A percentile compares a stretch with the other conserved stretches of the same genome.
Evolutionary conservation across 2,329 filamentous ascomycete species (phyloP).

Genomic region (Hortaea werneckii): DNA sequence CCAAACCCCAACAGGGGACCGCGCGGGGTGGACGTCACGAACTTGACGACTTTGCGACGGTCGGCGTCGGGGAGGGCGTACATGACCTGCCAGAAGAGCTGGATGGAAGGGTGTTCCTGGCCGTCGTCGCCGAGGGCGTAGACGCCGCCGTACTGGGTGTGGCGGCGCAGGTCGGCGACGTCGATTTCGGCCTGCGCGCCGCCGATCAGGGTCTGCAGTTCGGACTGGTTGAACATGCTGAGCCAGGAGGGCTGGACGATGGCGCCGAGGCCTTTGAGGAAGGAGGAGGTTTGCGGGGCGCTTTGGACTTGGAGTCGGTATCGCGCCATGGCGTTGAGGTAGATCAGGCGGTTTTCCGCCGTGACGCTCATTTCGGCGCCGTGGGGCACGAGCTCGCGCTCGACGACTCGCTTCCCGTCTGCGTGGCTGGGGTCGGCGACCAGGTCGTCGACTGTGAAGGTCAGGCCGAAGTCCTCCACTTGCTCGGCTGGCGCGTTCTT

Average conservation of each 20-base stretch:
- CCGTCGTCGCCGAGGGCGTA: slow-evolving; percentile 86
- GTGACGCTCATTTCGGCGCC: slow-evolving; percentile 73
- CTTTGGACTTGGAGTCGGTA: slow-evolving; percentile 79
- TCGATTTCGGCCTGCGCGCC: slow-evolving; percentile 75
- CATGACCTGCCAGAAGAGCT: slow-evolving; percentile 89
- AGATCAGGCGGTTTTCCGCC: slow-evolving; percentile 86
- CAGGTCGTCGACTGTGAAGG: slow-evolving; percentile 79
- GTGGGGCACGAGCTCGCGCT: slow-evolving; percentile 63
- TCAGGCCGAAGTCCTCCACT: slow-evolving; percentile 64
- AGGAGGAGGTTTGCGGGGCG: slow-evolving; percentile 70
- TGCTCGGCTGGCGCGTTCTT: slow-evolving; percentile 82
- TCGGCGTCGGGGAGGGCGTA: slow-evolving; percentile 63
- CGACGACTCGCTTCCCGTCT: slow-evolving; percentile 47
- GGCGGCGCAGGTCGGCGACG: slow-evolving; percentile 69
- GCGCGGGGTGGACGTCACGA: slow-evolving; percentile 86
- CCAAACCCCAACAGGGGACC: slow-evolving; percentile 84
- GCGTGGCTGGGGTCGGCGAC: slow-evolving; percentile 28
- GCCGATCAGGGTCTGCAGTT: slow-evolving; percentile 85
- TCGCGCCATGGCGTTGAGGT: slow-evolving; percentile 82
- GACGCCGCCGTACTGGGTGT: slow-evolving; percentile 79
- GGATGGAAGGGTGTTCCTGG: slow-evolving; percentile 72
- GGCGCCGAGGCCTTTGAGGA: slow-evolving; percentile 71
- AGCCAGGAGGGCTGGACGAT: slow-evolving; percentile 92
- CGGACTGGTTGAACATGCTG: slow-evolving; percentile 95
- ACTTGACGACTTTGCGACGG: slow-evolving; percentile 79